Evolutionary conservation across 192 early-diverging fungal genomes (phyloP).

Genomic region (Umbelopsis sp.): DNA sequence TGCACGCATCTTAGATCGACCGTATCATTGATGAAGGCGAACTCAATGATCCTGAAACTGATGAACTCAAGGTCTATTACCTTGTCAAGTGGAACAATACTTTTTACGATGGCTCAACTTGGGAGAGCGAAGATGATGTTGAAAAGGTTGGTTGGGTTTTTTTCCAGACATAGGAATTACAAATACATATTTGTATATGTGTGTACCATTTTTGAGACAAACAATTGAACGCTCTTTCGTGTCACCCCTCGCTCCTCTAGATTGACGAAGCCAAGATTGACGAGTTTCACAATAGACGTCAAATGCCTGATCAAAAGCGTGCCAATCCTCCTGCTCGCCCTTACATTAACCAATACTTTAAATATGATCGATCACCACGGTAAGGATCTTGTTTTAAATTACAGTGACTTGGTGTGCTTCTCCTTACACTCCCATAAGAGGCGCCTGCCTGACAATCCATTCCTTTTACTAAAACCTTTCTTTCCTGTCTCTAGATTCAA

Average conservation of each 20-base stretch:
- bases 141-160: slow-evolving; percentile 29
- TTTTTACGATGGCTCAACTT: slow-evolving; percentile 73
- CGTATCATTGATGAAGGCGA: slow-evolving; percentile 86
- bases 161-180: too few species aligned
- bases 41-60: slow-evolving; percentile 46
- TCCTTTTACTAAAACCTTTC: not conserved
- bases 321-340: slow-evolving; percentile 43
- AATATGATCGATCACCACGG: slow-evolving; percentile 63
- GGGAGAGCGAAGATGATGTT: slow-evolving; percentile 65
- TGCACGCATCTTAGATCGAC: slow-evolving; percentile 56
- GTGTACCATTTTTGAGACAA: too few species aligned
- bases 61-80: slow-evolving; percentile 61
- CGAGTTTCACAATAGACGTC: slow-evolving; percentile 64
- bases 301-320: slow-evolving; percentile 57
- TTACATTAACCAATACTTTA: slow-evolving; percentile 51
- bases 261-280: slow-evolving; percentile 64
- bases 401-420: too few species aligned
- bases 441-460: too few species aligned
- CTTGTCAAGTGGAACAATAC: slow-evolving; percentile 77
- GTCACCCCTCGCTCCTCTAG: slow-evolving; percentile 42
- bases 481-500: slow-evolving; percentile 49
- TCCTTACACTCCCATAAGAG: too few species aligned
- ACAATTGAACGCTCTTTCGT: too few species aligned
- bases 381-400: slow-evolving; percentile 1
- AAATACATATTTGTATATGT: too few species aligned